A percentile compares a stretch with the other conserved stretches of the same genome.
Conservation (phyloP, 176 grass and related monocot species). For the Eleusine coracana region DNA sequence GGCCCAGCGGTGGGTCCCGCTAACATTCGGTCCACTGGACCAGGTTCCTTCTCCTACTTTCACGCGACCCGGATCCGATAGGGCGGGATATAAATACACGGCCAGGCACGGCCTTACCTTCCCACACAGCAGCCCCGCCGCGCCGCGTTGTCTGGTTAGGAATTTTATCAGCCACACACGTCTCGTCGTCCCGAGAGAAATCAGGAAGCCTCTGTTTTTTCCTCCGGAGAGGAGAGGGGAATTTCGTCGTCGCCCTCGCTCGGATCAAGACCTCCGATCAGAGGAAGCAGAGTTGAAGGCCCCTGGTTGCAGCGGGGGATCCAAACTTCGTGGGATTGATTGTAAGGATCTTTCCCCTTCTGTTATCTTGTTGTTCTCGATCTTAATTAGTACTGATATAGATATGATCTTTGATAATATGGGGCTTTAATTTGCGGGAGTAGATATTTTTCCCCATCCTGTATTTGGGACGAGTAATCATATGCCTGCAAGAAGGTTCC, state of each 20-base stretch:
- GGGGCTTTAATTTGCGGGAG: background rate
- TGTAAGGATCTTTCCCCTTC: constrained; percentile 30
- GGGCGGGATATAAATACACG: constrained; percentile 3
- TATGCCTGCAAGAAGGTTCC: background rate
- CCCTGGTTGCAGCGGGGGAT: constrained; percentile 11
- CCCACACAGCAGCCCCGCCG: background rate
- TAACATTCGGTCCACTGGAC: constrained; percentile 23
- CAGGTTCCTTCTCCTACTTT: background rate
- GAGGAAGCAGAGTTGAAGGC: background rate
- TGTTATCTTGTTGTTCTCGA: background rate
- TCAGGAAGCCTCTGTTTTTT: background rate
- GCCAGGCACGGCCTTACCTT: background rate
- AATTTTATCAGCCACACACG: background rate
- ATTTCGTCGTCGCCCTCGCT: background rate
- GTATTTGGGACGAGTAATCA: background rate
- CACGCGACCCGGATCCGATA: background rate
- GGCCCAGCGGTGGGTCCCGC: background rate
- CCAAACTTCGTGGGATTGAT: constrained; percentile 26
- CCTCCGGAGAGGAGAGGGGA: background rate
- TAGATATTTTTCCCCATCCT: background rate
- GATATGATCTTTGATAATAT: background rate
- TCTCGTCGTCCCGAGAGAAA: constrained; percentile 4
- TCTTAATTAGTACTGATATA: background rate
- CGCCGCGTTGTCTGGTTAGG: background rate
- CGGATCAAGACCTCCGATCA: background rate